Evolutionary conservation across 2,329 filamentous ascomycete species (phyloP).

Genomic region (Colletotrichum costaricense): DNA sequence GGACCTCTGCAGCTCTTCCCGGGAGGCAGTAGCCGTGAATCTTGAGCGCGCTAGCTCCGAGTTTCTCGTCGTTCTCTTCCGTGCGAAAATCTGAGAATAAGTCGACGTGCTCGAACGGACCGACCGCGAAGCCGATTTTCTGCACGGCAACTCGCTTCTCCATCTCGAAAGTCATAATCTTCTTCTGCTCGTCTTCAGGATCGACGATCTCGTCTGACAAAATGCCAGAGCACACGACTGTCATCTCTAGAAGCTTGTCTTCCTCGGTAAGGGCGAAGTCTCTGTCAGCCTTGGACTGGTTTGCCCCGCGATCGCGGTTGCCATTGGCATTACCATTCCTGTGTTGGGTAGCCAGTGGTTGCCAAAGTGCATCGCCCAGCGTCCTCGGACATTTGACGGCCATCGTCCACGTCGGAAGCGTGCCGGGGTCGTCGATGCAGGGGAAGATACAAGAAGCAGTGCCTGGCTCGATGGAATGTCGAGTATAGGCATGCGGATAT

Average conservation of each 20-base stretch:
- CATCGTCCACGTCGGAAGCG: constrained; percentile 87
- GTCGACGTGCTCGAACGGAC: constrained; percentile 94
- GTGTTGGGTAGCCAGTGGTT: constrained; percentile 56
- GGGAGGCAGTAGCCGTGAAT: constrained; percentile 94
- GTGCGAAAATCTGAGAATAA: constrained; percentile 86
- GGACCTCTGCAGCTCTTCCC: constrained; percentile 81
- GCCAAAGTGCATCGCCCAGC: constrained; percentile 78
- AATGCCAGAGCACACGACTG: constrained; percentile 90
- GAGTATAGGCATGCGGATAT: constrained; percentile 93
- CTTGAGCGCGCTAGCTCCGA: constrained; percentile 88
- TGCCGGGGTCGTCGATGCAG: constrained; percentile 87
- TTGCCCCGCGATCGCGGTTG: constrained; percentile 46
- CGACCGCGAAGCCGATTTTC: constrained; percentile 93
- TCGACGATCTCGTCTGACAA: constrained; percentile 86
- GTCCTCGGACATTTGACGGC: constrained; percentile 88
- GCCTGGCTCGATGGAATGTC: constrained; percentile 81
- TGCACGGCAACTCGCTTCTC: constrained; percentile 82
- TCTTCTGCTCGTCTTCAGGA: constrained; percentile 81
- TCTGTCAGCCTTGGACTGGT: constrained; percentile 52
- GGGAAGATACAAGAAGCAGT: constrained; percentile 90
- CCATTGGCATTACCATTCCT: constrained; percentile 45
- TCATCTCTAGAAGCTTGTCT: constrained; percentile 89
- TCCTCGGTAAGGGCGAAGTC: constrained; percentile 71
- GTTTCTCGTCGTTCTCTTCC: constrained; percentile 90
- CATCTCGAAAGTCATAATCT: constrained; percentile 87